Evolutionary conservation across 176 grass and related monocot species (phyloP).

Genomic region (Pontederia crassipes): DNA sequence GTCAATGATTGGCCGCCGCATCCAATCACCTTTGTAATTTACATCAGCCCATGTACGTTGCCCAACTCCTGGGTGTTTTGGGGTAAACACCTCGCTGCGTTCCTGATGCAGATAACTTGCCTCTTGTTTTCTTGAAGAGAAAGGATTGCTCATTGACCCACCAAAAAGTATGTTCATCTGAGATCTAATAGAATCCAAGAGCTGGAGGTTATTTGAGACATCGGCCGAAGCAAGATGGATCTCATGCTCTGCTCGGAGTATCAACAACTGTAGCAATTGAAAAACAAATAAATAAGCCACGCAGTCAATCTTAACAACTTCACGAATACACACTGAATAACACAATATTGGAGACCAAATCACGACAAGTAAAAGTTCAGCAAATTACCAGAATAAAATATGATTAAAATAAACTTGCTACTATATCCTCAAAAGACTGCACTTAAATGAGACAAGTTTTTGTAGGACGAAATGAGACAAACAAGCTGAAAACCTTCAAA

Average conservation of each 20-base stretch:
- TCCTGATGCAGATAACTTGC: slow-evolving; percentile 15
- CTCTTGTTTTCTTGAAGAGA: slow-evolving; percentile 5
- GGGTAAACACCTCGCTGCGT: slow-evolving; percentile 52
- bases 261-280: slow-evolving; percentile 38
- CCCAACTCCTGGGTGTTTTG: slow-evolving; percentile 43
- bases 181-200: slow-evolving; percentile 39
- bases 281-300: slow-evolving; percentile 16
- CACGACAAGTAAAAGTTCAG: no score
- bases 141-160: slow-evolving; percentile 21
- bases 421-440: no score
- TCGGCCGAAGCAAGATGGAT: slow-evolving; percentile 47
- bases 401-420: no score
- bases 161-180: slow-evolving; percentile 46
- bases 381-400: no score
- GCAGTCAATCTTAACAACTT: no score
- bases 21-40: slow-evolving; percentile 76
- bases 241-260: slow-evolving; percentile 62
- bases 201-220: slow-evolving; percentile 28
- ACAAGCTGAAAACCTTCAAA: no score
- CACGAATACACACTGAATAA: no score
- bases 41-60: slow-evolving; percentile 40
- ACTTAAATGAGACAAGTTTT: no score
- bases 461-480: no score
- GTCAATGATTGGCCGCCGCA: slow-evolving; percentile 62
- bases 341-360: no score